Conservation (phyloP, 139 green algal species). For the Dunaliella sp. region DNA sequence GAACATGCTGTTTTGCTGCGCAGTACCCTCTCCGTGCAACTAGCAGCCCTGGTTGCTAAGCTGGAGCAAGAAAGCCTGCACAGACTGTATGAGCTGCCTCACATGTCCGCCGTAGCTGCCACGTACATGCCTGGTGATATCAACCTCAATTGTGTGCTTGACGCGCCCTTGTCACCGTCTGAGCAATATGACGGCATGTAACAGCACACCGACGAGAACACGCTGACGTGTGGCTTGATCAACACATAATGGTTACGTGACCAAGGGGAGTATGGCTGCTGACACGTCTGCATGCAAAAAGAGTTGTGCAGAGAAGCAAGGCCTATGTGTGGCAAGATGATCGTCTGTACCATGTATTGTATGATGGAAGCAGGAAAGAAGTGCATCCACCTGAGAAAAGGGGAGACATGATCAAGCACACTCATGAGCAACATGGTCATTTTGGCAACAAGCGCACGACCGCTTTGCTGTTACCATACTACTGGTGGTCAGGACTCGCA, state of each 20-base stretch:
- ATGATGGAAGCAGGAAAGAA: not conserved
- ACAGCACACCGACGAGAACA: not conserved
- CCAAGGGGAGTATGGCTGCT: not conserved
- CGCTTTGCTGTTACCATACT: not conserved
- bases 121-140: not conserved
- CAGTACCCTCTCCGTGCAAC: not conserved
- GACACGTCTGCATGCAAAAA: not conserved
- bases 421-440: not conserved
- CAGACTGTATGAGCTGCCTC: not conserved
- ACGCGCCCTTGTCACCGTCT: not conserved
- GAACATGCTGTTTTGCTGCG: not conserved
- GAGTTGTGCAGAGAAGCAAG: not conserved
- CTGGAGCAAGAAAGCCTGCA: not conserved
- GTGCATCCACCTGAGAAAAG: not conserved
- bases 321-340: not conserved
- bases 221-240: not conserved
- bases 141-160: not conserved
- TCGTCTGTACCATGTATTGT: not conserved
- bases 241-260: not conserved
- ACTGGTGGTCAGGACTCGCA: not conserved
- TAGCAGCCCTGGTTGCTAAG: not conserved
- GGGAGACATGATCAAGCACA: not conserved
- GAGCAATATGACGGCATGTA: not conserved
- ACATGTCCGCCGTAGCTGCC: not conserved
- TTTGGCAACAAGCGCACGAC: not conserved